phyloP scores from a whole-genome alignment of 768 basidiomycete genomes.

The Sistotremastrum niveocremeum region DNA sequence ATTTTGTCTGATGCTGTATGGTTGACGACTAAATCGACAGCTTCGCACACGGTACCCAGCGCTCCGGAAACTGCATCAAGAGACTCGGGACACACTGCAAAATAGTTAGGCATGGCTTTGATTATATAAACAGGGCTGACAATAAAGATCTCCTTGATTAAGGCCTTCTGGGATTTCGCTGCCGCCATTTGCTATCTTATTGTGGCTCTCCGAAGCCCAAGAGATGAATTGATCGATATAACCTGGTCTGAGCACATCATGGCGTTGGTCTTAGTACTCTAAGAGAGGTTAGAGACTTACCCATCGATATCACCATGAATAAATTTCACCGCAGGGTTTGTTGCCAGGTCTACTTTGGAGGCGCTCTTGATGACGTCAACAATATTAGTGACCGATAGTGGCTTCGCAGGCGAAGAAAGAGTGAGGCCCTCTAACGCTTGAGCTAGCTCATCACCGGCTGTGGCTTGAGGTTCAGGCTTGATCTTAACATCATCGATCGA shows the following conservation, averaged over 20 bases:
- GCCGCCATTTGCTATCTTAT: slow-evolving; percentile 44
- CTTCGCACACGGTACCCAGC: slow-evolving; percentile 74
- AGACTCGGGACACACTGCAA: slow-evolving; percentile 63
- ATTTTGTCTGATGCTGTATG: slow-evolving; percentile 8
- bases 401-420: slow-evolving; percentile 7
- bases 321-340: slow-evolving; percentile 55
- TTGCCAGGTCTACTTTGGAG: slow-evolving; percentile 39
- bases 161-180: slow-evolving; percentile 67
- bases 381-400: slow-evolving; percentile 7
- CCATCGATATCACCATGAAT: slow-evolving; percentile 58
- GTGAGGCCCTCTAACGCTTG: slow-evolving; percentile 25
- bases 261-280: no score
- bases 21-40: slow-evolving; percentile 55
- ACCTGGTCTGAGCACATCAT: no score
- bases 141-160: slow-evolving; percentile 71
- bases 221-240: slow-evolving; percentile 50
- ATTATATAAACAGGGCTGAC: slow-evolving; percentile 29
- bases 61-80: slow-evolving; percentile 71
- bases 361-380: slow-evolving; percentile 39
- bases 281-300: slow-evolving; percentile 27
- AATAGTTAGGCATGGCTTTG: neutral
- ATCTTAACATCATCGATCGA: neutral
- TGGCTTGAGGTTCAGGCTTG: slow-evolving; percentile 2
- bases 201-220: slow-evolving; percentile 46
- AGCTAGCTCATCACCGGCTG: slow-evolving; percentile 26